These are phyloP conservation scores for Beauveria sp. DNA, from an alignment of 2,329 filamentous ascomycete species.

Conservation along the genomic window DNA sequence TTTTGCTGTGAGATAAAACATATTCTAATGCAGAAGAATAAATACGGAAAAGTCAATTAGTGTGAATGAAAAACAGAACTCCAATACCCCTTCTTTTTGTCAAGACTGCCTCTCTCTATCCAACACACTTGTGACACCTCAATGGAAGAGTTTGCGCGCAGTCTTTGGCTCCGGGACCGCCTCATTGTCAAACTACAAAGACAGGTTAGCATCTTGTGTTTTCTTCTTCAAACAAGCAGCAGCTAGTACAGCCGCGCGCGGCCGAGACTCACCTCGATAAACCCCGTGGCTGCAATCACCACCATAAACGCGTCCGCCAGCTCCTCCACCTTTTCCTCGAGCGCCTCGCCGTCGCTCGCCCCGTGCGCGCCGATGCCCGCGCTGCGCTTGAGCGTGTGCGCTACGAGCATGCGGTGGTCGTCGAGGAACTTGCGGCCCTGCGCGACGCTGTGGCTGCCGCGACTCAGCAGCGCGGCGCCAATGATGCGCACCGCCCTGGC, in stretches of 20 bases:
- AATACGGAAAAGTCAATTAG: neutral
- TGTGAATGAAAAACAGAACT: neutral
- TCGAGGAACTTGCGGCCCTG: slow-evolving; percentile 74
- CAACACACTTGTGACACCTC: neutral
- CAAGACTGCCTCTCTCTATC: neutral
- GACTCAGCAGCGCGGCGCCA: slow-evolving; percentile 70
- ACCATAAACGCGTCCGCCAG: slow-evolving; percentile 80
- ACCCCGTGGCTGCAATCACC: slow-evolving; percentile 73
- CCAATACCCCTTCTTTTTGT: neutral
- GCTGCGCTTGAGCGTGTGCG: slow-evolving; percentile 84
- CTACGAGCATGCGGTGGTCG: slow-evolving; percentile 75
- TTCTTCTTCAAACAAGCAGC: neutral
- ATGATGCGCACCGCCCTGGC: slow-evolving; percentile 75
- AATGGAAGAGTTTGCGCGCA: slow-evolving; percentile 34
- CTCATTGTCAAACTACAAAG: slow-evolving; percentile 34
- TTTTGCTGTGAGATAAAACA: neutral
- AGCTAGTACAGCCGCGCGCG: neutral
- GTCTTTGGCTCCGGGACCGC: slow-evolving; percentile 25
- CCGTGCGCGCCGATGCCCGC: slow-evolving; percentile 60
- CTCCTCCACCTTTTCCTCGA: slow-evolving; percentile 61
- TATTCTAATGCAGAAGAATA: neutral
- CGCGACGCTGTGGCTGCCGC: slow-evolving; percentile 74
- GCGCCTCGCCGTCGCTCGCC: slow-evolving; percentile 25
- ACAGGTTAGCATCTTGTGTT: neutral
- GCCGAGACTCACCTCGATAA: slow-evolving; percentile 61